Conservation (phyloP, 2,329 filamentous ascomycete genomes). For the Pyricularia grisea region DNA sequence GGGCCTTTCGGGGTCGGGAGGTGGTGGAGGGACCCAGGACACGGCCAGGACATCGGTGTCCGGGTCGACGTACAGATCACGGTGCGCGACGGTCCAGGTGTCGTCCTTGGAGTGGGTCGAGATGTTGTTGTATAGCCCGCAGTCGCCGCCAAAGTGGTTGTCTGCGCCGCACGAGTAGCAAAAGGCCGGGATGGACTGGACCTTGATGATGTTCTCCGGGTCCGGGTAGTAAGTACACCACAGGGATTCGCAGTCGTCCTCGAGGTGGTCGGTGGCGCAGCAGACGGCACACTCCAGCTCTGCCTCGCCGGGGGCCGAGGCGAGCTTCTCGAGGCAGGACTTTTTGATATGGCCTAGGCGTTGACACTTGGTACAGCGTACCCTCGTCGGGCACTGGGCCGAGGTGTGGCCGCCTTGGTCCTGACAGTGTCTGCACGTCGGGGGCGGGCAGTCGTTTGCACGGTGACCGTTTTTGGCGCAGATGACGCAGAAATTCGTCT, state of each 20-base stretch:
- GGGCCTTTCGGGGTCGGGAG: slow-evolving; percentile 7
- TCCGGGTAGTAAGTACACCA: slow-evolving; percentile 48
- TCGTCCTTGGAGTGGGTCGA: slow-evolving; percentile 19
- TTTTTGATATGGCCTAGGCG: slow-evolving; percentile 48
- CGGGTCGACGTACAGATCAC: slow-evolving; percentile 38
- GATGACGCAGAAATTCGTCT: slow-evolving; percentile 36
- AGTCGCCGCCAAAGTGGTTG: slow-evolving; percentile 50
- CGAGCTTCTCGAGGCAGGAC: slow-evolving; percentile 47
- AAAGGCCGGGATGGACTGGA: slow-evolving; percentile 37
- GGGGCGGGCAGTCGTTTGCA: slow-evolving; percentile 31
- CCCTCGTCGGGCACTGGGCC: slow-evolving; percentile 38
- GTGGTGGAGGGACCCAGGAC: slow-evolving; percentile 12
- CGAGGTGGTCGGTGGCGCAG: slow-evolving; percentile 43
- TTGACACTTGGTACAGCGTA: slow-evolving; percentile 49
- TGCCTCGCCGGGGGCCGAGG: slow-evolving; percentile 29
- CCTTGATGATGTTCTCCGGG: slow-evolving; percentile 31
- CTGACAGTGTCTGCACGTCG: slow-evolving; percentile 38
- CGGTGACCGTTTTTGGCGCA: slow-evolving; percentile 41
- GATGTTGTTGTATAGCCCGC: slow-evolving; percentile 22
- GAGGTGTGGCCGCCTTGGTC: slow-evolving; percentile 35
- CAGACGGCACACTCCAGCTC: slow-evolving; percentile 55
- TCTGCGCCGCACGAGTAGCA: slow-evolving; percentile 47
- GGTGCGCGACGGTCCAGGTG: slow-evolving; percentile 44
- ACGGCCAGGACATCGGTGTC: slow-evolving; percentile 29
- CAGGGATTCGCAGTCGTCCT: slow-evolving; percentile 47